These are phyloP conservation scores for Leptographium lundbergii DNA, from an alignment of 2,329 filamentous ascomycete genomes.

Conservation along the genomic window DNA sequence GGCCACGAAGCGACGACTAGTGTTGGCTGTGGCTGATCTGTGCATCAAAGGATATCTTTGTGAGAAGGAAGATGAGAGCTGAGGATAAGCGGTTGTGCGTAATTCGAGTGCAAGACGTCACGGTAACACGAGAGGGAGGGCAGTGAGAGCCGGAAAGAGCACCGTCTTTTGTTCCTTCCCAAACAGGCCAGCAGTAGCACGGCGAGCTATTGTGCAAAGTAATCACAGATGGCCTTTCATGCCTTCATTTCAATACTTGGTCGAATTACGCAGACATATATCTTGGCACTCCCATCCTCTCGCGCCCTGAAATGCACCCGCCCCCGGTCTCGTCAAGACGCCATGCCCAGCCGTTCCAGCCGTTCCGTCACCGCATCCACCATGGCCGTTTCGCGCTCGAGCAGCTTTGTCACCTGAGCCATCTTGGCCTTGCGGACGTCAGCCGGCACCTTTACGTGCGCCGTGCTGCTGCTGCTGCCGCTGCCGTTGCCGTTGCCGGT, in stretches of 20 bases:
- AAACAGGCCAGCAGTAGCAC: background rate
- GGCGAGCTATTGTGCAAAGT: background rate
- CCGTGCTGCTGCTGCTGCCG: background rate
- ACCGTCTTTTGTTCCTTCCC: background rate
- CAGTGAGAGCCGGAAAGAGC: background rate
- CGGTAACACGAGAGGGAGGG: too few species aligned
- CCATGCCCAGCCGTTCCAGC: constrained; percentile 39
- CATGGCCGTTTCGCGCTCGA: constrained; percentile 55
- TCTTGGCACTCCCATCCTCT: background rate
- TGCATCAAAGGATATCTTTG: background rate
- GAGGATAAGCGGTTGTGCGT: too few species aligned
- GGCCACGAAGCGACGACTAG: too few species aligned
- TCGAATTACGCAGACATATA: background rate
- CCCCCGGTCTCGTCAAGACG: constrained; percentile 7
- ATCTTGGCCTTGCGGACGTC: constrained; percentile 52
- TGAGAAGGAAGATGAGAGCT: background rate
- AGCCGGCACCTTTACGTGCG: constrained; percentile 39
- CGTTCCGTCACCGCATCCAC: constrained; percentile 54
- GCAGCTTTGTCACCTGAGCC: constrained; percentile 46
- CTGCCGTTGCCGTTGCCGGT: background rate
- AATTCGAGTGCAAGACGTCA: too few species aligned
- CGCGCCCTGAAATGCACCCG: background rate
- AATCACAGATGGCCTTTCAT: background rate
- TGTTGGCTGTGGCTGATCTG: too few species aligned
- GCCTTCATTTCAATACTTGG: background rate